Base-by-base conservation (phyloP, 805 yeast species). In the Monosporozyma solicola region DNA sequence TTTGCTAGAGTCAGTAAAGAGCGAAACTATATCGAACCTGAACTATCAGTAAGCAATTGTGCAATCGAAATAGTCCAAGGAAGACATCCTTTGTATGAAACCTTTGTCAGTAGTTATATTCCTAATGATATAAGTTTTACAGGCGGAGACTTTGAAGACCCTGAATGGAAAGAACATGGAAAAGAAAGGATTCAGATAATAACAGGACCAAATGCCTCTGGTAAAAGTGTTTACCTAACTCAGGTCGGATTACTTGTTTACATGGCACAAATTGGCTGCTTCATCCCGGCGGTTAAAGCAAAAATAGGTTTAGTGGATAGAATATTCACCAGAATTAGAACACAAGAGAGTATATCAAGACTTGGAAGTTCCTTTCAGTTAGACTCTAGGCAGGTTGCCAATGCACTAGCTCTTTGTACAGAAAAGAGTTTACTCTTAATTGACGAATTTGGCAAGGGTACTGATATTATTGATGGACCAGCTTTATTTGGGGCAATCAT, bases 391-490 rank as follows among this genome's bases (percentile, higher is more conserved):
- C 79, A 70, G 64, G 71, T 80, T 62, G 67, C 66, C 53, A 73
- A 69, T 57, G 74, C 78, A 49, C 55, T 78, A 22, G 64, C 71
- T 3, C 55, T 74, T 50, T 57, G 68, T 29, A 75, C 80, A 0
- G 60, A 64, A 0, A 67, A 61, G 46, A 76, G 80, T 11, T 55
- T 80, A 29, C 55, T 81, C 1, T 61, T 80, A 5, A 68, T 80
- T 27, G 82, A 79, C 61, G 83, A 79, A 54, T 78, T 75, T 62
- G 83, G 83, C 0, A 77, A 77, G 54, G 82, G 82, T 0, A 78
- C 80, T 0, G 79, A 76, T 58, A 56, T 71, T 0, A 58, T 70
- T 11, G 78, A 77, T 51, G 80, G 80, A 0, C 77, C 78, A 0
- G 67, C 78, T 1, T 51, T 77, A 10, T 67, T 75, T 52, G 79